A percentile compares a stretch with the other conserved stretches of the same genome.
phyloP scores from a whole-genome alignment of 257 asterid genomes.

The Primulina tabacum region DNA sequence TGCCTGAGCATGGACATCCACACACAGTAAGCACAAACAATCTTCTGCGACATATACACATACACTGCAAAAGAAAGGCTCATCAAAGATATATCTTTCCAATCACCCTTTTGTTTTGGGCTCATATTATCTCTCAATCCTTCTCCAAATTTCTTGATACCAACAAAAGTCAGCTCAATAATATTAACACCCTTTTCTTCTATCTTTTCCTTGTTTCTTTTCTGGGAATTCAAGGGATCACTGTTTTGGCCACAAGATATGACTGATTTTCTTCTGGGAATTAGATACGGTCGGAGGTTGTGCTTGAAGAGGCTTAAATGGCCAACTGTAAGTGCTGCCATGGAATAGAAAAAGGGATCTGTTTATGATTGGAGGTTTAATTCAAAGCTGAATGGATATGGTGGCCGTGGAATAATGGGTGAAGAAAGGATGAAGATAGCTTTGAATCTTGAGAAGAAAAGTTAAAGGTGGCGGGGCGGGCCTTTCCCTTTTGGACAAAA shows the following conservation, averaged over 20 bases:
- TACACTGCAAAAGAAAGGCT: slow-evolving; percentile 89
- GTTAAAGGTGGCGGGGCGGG: neutral
- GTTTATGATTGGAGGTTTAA: neutral
- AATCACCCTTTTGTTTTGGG: slow-evolving; percentile 82
- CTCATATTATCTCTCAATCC: slow-evolving; percentile 57
- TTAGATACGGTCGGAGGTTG: slow-evolving; percentile 16
- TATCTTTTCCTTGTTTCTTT: slow-evolving; percentile 30
- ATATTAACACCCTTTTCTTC: slow-evolving; percentile 24
- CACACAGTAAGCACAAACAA: slow-evolving; percentile 87
- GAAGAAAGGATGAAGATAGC: neutral
- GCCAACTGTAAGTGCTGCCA: slow-evolving; percentile 39
- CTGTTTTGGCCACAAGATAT: slow-evolving; percentile 45
- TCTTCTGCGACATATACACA: slow-evolving; percentile 82
- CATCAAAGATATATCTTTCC: slow-evolving; percentile 82
- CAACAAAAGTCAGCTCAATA: slow-evolving; percentile 27
- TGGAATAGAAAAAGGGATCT: slow-evolving; percentile 20
- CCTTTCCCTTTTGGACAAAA: neutral
- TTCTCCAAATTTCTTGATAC: slow-evolving; percentile 49
- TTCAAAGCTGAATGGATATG: neutral
- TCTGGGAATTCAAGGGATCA: slow-evolving; percentile 17
- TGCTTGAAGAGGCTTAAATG: slow-evolving; percentile 28
- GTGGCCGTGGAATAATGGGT: neutral
- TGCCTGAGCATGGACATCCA: slow-evolving; percentile 58
- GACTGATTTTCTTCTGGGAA: slow-evolving; percentile 16
- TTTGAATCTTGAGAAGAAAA: neutral